Evolutionary conservation across 257 asterid genomes (phyloP), one percentile per base, ranked within the genome.

Genomic region (Penstemon newberryi): DNA sequence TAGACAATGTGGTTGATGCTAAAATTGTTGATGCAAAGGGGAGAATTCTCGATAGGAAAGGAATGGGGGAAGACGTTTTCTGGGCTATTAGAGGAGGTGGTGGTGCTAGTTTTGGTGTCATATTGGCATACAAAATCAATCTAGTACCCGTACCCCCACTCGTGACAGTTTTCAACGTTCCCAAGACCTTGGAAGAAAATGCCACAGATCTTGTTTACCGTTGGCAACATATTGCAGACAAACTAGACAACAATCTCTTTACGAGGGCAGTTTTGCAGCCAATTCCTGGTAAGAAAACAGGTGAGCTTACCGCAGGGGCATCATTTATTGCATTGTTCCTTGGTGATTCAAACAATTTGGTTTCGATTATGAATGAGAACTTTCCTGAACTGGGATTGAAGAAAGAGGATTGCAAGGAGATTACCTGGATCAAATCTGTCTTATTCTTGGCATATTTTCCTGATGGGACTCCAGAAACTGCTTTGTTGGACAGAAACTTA

Each of bases 81-180:
- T 79, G 80, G 83, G 80, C 83, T 10, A 79, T 79, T 38, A 51
- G 73, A 0, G 84, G 84, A 0, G 84, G 84, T 18, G 84, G 79
- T 15, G 81, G 74, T 0, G 76, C 78, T 6, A 79, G 81, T 51
- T 79, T 79, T 43, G 73, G 76, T 10, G 76, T 69, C 3, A 62
- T 75, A 18, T 25, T 75, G 1, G 43, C 81, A 4, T 75, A 68
- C 71, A 72, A 72, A 18, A 3, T 79, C 19, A 72, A 72, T 45
- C 58, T 79, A 7, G 75, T 79, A 12, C 60, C n/a, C 2, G 71
- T 79, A 4, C 83, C 83, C 2, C 49, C 67, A 0, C 2, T 3
- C 3, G 78, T 79, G 15, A 75, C 80, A 1, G 56, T 63, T 65
- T 75, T 75, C 65, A 3, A 3, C 5, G 70, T 75, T 54, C 0